Evolutionary conservation across 2,329 filamentous ascomycete species (phyloP), one percentile per base, ranked within the genome.

Genomic region (Plenodomus tracheiphilus): DNA sequence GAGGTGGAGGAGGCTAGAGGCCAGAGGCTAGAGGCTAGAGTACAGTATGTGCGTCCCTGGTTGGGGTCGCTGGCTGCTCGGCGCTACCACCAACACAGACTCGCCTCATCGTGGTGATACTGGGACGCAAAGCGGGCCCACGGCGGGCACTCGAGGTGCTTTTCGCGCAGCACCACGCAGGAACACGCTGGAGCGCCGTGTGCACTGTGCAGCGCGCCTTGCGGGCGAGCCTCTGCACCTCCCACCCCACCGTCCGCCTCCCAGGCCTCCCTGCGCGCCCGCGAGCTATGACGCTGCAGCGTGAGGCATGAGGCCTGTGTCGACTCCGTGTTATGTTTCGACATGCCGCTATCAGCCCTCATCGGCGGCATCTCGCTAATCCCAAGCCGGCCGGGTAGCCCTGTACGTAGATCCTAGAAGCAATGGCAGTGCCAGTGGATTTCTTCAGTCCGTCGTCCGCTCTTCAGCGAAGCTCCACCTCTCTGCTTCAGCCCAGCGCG

Each of bases 291-390:
- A 47, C 52, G 51, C 49, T 40, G 53, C 54, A 53, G 49, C 54
- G 54, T 54, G 58, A 61, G 59, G 61, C 59, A 56, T 61, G 61
- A 45, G 53, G 56, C 55, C 61, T 62, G 61, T 63, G 61, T 62
- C 38, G 59, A 54, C 61, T 64, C 56, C 57, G 53, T 64, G 58
- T 59, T 59, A 51, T 63, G 61, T 62, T 62, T 64, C 57, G 62
- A 58, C 59, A 62, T 68, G 64, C 58, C 65, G 62, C 64, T 54
- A 53, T 61, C 60, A 62, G 54, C 63, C 64, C 61, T 62, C 62
- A 64, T 61, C 65, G 65, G 61, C 63, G 52, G 55, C 58, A 58
- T 62, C 50, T 66, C 64, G 64, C 64, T 69, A 67, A 63, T 44
- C 56, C 61, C 54, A 61, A 61, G 51, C 48, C 56, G 52, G 54